Percentiles rank a stretch among this genome's conserved stretches.
phyloP scores from a whole-genome alignment of 352 stramenopile species.

The Globisporangium yorkense region DNA sequence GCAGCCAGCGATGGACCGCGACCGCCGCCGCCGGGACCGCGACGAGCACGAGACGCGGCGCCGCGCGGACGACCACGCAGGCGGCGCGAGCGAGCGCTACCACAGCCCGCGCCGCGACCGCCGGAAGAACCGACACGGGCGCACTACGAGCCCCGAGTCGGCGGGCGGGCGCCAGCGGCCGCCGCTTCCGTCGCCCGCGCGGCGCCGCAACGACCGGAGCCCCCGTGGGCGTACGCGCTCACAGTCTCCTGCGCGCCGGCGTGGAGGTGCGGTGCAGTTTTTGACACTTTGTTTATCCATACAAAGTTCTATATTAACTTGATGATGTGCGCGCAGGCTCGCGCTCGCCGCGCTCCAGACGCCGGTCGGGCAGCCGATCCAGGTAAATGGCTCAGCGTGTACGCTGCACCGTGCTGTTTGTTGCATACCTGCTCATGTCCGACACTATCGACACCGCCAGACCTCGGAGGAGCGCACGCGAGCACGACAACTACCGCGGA shows the following conservation, averaged over 20 bases:
- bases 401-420: too few relatives aligned
- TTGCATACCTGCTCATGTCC: too few relatives aligned
- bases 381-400: background rate
- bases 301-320: background rate
- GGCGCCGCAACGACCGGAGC: conserved; percentile 9
- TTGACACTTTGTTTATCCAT: background rate
- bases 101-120: conserved; percentile 9
- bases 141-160: conserved; percentile 18
- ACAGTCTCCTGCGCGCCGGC: conserved; percentile 9
- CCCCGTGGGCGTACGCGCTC: conserved; percentile 4
- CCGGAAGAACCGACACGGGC: conserved; percentile 23
- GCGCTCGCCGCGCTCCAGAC: conserved; percentile 16
- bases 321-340: conserved; percentile 2
- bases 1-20: conserved; percentile 5
- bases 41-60: conserved; percentile 15
- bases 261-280: conserved; percentile 1
- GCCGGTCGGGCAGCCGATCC: conserved; percentile 13
- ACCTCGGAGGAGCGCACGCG: conserved; percentile 6
- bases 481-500: conserved; percentile 7
- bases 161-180: conserved; percentile 2
- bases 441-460: background rate
- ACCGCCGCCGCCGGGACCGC: conserved; percentile 8
- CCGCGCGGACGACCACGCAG: background rate
- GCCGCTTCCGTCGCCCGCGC: conserved; percentile 5
- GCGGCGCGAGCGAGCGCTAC: conserved; percentile 3